Conservation (phyloP, 2,329 filamentous ascomycete genomes). For the Phialocephala subalpina region DNA sequence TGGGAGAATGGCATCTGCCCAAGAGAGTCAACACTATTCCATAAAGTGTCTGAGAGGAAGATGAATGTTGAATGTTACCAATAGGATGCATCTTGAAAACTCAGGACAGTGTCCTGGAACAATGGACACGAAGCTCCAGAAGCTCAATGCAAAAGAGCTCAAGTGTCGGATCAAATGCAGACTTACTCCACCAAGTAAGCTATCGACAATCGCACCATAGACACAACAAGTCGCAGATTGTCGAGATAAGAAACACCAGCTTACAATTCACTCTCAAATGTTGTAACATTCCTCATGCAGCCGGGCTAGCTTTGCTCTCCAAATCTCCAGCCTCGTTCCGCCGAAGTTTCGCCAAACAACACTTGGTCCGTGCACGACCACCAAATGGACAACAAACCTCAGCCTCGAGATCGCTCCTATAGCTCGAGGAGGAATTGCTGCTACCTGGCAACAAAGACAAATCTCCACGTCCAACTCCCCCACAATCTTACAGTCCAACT, state of each 20-base stretch:
- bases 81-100: conserved; percentile 37
- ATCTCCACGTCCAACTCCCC: background rate
- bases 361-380: background rate
- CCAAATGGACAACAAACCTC: background rate
- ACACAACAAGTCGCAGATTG: background rate
- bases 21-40: background rate
- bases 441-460: conserved; percentile 2
- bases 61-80: conserved; percentile 34
- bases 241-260: background rate
- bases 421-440: background rate
- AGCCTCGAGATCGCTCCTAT: background rate
- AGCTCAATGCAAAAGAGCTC: conserved; percentile 20
- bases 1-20: conserved; percentile 55
- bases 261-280: background rate
- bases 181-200: background rate
- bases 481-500: no score
- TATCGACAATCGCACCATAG: background rate
- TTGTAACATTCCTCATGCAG: background rate
- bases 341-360: background rate
- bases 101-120: background rate
- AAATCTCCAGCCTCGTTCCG: background rate
- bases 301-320: background rate
- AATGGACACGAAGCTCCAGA: conserved; percentile 14
- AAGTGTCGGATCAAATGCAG: conserved; percentile 11
- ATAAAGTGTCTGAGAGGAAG: background rate